Evolutionary conservation across 805 yeast species (phyloP), one percentile per base, ranked within the genome.

Genomic region (Priceomyces castillae): DNA sequence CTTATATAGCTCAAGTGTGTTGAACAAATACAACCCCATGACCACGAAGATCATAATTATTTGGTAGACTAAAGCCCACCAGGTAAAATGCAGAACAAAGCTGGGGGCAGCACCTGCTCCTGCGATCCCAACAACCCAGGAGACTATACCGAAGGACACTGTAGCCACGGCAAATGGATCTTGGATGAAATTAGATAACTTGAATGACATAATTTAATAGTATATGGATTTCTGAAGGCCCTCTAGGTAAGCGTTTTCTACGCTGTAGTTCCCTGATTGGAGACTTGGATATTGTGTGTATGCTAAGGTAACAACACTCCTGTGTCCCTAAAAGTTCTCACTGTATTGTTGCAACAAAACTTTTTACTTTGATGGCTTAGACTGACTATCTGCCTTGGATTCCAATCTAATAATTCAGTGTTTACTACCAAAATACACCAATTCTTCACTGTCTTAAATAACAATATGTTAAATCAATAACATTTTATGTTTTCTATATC

Each of bases 31-130:
- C 49, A 80, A 69, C 43, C 72, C 53, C 34, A 75, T 73, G 46
- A 78, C 73, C 16, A 72, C 60, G 4, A 80, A 52, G 16, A 86
- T 73, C 34, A 88, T 52, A 23, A 87, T 48, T 16, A 90, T 69
- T 64, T 92, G 82, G 58, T 80, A 94, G 2, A 86, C 90, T 4
- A 94, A 63, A 1, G 95, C 96, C 99, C 99, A 94, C 99, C 99
- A 92, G 3, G 94, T 80, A 64, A 92, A 86, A 50, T 80, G 78
- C 58, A 84, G 88, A 4, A 64, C 51, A 12, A 39, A 31, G 22
- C 56, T 58, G 22, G 44, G 42, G 25, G 65, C 52, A 9, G 74
- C 62, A 15, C 86, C 81, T 12, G 95, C 86, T 1, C 97, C 97
- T 1, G 85, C 95, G 42, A 94, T 74, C 7, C 96, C 87, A 40